Conservation (phyloP, 148 eudicot genomes). For the Silene uniflora region DNA sequence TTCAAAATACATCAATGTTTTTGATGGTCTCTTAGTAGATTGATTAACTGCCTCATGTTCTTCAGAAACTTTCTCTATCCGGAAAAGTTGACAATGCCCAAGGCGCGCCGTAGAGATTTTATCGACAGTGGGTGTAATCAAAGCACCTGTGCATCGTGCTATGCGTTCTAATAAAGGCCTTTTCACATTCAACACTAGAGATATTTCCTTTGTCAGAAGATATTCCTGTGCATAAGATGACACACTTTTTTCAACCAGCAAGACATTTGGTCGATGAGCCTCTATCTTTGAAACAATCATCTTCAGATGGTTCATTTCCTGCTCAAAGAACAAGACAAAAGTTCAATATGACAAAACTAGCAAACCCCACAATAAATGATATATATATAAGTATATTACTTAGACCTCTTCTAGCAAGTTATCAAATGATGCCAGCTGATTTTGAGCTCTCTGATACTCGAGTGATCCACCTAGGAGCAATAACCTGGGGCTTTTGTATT, state of each 20-base stretch:
- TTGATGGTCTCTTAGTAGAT: constrained; percentile 53
- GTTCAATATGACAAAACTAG: constrained; percentile 15
- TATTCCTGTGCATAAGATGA: constrained; percentile 92
- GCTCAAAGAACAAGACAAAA: constrained; percentile 19
- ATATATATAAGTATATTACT: not conserved
- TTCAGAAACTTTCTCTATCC: constrained; percentile 71
- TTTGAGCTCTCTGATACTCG: constrained; percentile 77
- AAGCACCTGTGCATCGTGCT: constrained; percentile 89
- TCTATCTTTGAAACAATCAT: constrained; percentile 81
- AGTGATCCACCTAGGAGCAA: constrained; percentile 91
- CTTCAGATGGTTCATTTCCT: constrained; percentile 91
- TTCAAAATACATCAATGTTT: constrained; percentile 94
- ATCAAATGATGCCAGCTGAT: constrained; percentile 79
- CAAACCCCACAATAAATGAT: not conserved
- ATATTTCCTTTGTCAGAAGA: constrained; percentile 83
- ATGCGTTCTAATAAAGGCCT: constrained; percentile 72
- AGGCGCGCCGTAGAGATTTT: constrained; percentile 51
- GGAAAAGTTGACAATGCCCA: constrained; percentile 89
- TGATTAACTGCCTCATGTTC: constrained; percentile 61
- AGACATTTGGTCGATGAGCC: constrained; percentile 79
- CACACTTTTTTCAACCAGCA: constrained; percentile 95
- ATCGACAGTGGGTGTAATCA: constrained; percentile 66
- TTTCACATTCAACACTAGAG: constrained; percentile 92
- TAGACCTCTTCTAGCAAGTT: constrained; percentile 80
- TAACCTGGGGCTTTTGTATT: constrained; percentile 72